Evolutionary conservation across 129 eudicot genomes (phyloP).

Genomic region (Silybum marianum): DNA sequence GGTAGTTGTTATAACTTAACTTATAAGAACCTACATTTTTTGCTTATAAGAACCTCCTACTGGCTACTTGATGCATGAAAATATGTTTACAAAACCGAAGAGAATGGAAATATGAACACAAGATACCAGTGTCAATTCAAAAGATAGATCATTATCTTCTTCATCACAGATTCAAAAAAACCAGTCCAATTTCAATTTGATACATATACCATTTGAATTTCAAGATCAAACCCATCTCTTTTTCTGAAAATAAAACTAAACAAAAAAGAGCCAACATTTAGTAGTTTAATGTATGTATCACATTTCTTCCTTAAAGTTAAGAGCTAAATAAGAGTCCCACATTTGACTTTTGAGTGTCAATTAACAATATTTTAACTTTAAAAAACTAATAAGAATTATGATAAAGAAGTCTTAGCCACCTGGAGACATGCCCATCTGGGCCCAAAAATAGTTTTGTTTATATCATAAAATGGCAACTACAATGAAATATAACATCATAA

Average conservation of each 20-base stretch:
- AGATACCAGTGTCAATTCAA: background rate
- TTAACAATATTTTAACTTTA: background rate
- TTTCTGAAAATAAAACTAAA: too few species aligned
- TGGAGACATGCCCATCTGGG: background rate
- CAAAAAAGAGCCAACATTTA: background rate
- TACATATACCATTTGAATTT: background rate
- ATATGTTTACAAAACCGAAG: background rate
- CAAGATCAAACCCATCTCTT: constrained; percentile 8
- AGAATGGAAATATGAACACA: background rate
- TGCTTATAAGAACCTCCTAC: too few species aligned
- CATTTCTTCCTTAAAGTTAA: background rate
- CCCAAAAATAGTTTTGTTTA: background rate
- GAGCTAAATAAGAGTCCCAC: background rate
- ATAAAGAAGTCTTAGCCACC: background rate
- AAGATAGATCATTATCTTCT: background rate
- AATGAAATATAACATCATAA: background rate
- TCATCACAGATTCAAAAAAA: background rate
- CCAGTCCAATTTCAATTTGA: background rate
- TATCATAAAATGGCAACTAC: background rate
- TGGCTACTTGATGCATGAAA: background rate
- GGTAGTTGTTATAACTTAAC: too few species aligned
- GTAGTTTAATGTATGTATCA: background rate
- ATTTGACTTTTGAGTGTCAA: constrained; percentile 9
- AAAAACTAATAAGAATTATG: background rate
- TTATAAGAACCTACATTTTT: too few species aligned